These are phyloP conservation scores for Dipodascus geniculatus DNA, from an alignment of 805 yeast species.

Conservation along the genomic window DNA sequence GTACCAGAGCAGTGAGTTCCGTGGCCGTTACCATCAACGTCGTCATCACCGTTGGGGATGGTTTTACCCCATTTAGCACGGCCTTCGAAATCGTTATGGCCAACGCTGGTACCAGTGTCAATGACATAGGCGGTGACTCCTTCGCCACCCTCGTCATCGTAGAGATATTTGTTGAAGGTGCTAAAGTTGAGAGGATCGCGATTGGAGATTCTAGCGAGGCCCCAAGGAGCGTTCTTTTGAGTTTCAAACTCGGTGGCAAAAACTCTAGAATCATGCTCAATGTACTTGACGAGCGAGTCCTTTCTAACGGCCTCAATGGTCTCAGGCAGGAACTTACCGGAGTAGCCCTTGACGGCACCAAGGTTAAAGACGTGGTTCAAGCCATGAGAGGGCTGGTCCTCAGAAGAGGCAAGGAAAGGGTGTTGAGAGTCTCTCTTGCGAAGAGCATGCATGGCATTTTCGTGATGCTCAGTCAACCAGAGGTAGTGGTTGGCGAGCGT, in stretches of 20 bases:
- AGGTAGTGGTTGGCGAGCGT: conserved; percentile 53
- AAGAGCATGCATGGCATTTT: conserved; percentile 14
- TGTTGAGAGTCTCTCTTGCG: conserved; percentile 30
- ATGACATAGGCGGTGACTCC: conserved; percentile 65
- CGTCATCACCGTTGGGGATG: conserved; percentile 37
- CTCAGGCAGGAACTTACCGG: conserved; percentile 71
- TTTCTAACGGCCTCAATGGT: conserved; percentile 64
- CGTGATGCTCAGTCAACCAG: conserved; percentile 40
- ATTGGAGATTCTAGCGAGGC: conserved; percentile 59
- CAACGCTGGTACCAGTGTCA: conserved; percentile 58
- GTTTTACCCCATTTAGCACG: conserved; percentile 54
- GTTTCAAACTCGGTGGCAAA: conserved; percentile 34
- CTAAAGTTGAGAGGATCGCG: conserved; percentile 47
- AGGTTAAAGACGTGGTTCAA: conserved; percentile 35
- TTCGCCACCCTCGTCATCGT: conserved; percentile 47
- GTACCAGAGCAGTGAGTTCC: conserved; percentile 63
- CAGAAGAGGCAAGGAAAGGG: conserved; percentile 19
- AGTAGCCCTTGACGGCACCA: conserved; percentile 51
- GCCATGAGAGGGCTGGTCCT: conserved; percentile 12
- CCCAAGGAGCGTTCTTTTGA: conserved; percentile 66
- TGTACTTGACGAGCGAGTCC: conserved; percentile 42
- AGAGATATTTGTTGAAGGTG: conserved; percentile 48
- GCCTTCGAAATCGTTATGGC: conserved; percentile 47
- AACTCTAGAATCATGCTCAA: conserved; percentile 51
- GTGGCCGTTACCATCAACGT: conserved; percentile 48